Base-by-base conservation (phyloP, 768 basidiomycete species). In the Psilocybe tampanensis region DNA sequence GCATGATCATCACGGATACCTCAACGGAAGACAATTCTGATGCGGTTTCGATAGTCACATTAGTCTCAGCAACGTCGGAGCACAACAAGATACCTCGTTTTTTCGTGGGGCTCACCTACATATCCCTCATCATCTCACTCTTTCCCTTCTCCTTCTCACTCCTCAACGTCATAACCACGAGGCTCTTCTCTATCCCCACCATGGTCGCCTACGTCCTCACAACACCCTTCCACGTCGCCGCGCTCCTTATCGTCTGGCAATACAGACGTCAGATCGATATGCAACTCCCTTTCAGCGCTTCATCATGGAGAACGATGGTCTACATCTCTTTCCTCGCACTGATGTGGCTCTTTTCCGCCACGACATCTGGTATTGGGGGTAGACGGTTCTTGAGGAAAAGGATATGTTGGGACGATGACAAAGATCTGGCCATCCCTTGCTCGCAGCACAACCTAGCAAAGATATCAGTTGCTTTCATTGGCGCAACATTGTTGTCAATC, bases 171-270 rank as follows among this genome's bases (percentile, higher is more conserved):
- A 13, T 39, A 13, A 39, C 36, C 12, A 39, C 36, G 15, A 39
- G n/a, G n/a, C 12, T 39, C 12, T 39, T 39, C n/a, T 39, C 36
- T 13, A n/a, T 39, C 12, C 36, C 36, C 12, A 52, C 29, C 4
- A 39, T 39, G 36, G 7, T 39, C 13, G 36, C 36, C 36, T 62
- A 62, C 43, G 57, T 62, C 24, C 21, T 59, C 22, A 56, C 51
- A 5, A 59, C 61, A 17, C 57, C 61, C 9, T 62, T 62, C 22
- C 57, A 62, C 39, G 54, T 62, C 17, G 61, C 24, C 34, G 57
- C 54, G 2, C 47, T 62, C 17, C 47, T 62, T 2, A 44, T 62
- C 13, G 43, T 56, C n/a, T 59, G 57, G 57, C 61, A 62, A 41
- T 36, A 60, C 29, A 52, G 48, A 22, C 59, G 54, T 42, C 54